Evolutionary conservation across 1,284 basidiomycete species (phyloP).

Genomic region (Spongispora temasekensis): DNA sequence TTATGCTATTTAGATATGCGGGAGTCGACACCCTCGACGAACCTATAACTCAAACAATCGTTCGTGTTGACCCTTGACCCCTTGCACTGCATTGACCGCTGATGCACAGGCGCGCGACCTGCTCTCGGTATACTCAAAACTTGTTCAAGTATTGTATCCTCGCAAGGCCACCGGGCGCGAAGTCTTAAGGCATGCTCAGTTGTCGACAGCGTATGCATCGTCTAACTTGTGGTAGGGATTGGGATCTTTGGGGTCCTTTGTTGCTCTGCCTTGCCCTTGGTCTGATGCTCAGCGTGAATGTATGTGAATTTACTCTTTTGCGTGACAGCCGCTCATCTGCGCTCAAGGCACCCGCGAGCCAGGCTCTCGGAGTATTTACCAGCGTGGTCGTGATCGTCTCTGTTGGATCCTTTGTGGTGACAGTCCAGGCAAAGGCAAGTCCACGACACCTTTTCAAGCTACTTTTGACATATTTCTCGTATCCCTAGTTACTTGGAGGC

Average conservation of each 20-base stretch:
- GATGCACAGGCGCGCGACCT: constrained; percentile 77
- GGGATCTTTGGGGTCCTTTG: constrained; percentile 96
- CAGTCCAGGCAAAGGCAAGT: constrained; percentile 85
- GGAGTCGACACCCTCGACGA: constrained; percentile 89
- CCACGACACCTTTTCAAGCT: not conserved
- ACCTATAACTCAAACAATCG: constrained; percentile 86
- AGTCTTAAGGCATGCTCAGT: constrained; percentile 62
- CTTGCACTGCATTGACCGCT: constrained; percentile 9
- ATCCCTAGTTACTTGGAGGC: constrained; percentile 78
- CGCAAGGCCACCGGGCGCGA: constrained; percentile 74
- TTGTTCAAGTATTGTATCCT: constrained; percentile 91
- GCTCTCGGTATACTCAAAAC: constrained; percentile 86
- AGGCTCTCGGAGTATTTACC: constrained; percentile 88
- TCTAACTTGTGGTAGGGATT: constrained; percentile 61
- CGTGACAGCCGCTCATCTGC: not conserved
- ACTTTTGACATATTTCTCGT: constrained; percentile 8
- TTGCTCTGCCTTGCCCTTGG: constrained; percentile 83
- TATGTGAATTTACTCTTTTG: constrained; percentile 45
- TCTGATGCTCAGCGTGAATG: constrained; percentile 88
- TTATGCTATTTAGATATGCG: constrained; percentile 56
- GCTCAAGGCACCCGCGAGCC: constrained; percentile 74
- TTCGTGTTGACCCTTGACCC: constrained; percentile 43
- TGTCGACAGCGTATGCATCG: not conserved
- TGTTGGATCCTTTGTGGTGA: constrained; percentile 85
- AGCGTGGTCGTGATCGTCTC: constrained; percentile 91